Evolutionary conservation across 2,329 filamentous ascomycete species (phyloP).

Genomic region (Xylaria sp.): DNA sequence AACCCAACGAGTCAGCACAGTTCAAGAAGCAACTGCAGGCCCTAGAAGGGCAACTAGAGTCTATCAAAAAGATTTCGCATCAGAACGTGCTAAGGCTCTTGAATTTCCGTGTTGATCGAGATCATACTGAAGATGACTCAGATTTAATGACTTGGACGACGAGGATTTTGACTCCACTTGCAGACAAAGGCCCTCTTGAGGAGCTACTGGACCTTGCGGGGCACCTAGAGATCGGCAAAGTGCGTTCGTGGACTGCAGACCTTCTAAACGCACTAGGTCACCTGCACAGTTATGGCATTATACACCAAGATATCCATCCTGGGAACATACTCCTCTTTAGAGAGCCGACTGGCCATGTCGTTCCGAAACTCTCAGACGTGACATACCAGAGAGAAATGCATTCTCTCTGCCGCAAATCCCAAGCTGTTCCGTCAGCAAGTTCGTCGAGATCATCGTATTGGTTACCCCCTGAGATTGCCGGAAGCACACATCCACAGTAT

Average conservation of each 20-base stretch:
- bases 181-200: conserved; percentile 79
- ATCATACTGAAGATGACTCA: conserved; percentile 44
- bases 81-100: conserved; percentile 77
- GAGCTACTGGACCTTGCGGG: conserved; percentile 82
- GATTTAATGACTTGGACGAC: conserved; percentile 65
- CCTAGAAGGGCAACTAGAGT: conserved; percentile 76
- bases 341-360: conserved; percentile 67
- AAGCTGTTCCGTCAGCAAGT: conserved; percentile 54
- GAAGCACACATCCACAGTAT: conserved; percentile 62
- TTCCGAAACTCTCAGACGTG: conserved; percentile 75
- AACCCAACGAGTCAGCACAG: conserved; percentile 59
- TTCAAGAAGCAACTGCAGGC: conserved; percentile 77
- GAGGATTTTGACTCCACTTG: conserved; percentile 73
- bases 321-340: conserved; percentile 79
- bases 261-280: conserved; percentile 86
- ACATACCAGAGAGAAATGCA: conserved; percentile 72
- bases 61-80: conserved; percentile 74
- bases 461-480: conserved; percentile 77
- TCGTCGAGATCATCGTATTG: conserved; percentile 78
- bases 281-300: conserved; percentile 80
- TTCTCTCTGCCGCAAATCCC: conserved; percentile 57
- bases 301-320: conserved; percentile 81
- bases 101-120: conserved; percentile 76
- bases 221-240: conserved; percentile 71
- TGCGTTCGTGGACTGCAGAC: conserved; percentile 89